Evolutionary conservation across 2,329 filamentous ascomycete species (phyloP).

Genomic region (Cyphellophora attinorum): DNA sequence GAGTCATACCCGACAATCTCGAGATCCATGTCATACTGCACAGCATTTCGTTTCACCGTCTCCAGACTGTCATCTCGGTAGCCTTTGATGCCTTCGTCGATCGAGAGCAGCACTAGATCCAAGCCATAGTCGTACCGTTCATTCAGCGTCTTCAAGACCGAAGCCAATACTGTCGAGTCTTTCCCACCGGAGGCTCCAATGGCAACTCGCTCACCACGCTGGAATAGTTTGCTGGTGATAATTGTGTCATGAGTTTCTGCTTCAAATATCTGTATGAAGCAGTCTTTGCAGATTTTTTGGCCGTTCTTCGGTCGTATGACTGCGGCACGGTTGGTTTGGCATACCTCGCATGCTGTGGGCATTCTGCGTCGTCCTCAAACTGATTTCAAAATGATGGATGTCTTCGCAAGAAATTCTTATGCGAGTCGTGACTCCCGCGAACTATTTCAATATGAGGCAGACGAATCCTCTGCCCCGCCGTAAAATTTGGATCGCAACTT

Average conservation of each 20-base stretch:
- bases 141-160: slow-evolving; percentile 88
- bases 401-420: too few species aligned
- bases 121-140: slow-evolving; percentile 80
- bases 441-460: too few species aligned
- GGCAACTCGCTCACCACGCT: slow-evolving; percentile 72
- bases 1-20: slow-evolving; percentile 90
- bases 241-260: slow-evolving; percentile 92
- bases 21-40: slow-evolving; percentile 82
- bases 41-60: slow-evolving; percentile 88
- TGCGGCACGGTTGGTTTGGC: slow-evolving; percentile 66
- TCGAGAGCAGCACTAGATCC: slow-evolving; percentile 75
- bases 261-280: slow-evolving; percentile 83
- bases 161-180: slow-evolving; percentile 91
- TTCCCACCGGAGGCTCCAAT: slow-evolving; percentile 97
- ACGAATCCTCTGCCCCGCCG: too few species aligned
- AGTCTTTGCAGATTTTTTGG: slow-evolving; percentile 81
- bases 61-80: slow-evolving; percentile 94
- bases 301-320: slow-evolving; percentile 93
- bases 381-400: too few species aligned
- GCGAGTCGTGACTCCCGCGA: too few species aligned
- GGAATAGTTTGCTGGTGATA: slow-evolving; percentile 68
- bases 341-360: slow-evolving; percentile 43
- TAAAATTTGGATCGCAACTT: too few species aligned
- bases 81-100: slow-evolving; percentile 95
- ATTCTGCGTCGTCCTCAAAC: slow-evolving; percentile 1